Evolutionary conservation across 1,284 basidiomycete species (phyloP).

Genomic region (Ustilago shanxiensis): DNA sequence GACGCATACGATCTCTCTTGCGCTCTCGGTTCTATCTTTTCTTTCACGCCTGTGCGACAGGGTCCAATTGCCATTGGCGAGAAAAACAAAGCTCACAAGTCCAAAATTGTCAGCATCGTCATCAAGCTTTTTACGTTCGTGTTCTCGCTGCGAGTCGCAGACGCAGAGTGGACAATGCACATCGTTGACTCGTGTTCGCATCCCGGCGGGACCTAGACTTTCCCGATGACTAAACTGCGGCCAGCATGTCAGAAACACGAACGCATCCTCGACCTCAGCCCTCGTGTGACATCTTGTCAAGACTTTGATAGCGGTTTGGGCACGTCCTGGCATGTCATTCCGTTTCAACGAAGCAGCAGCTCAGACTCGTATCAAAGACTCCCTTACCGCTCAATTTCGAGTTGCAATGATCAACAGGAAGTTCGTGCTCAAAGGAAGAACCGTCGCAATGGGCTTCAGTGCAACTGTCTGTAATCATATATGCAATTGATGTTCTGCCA

Average conservation of each 20-base stretch:
- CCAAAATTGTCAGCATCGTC: not conserved
- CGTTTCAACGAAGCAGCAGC: not conserved
- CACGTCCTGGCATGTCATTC: too few relatives aligned
- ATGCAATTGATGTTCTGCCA: not conserved
- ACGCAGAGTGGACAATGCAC: too few relatives aligned
- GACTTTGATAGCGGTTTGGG: too few relatives aligned
- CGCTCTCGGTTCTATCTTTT: not conserved
- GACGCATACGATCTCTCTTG: too few relatives aligned
- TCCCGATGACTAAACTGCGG: not conserved
- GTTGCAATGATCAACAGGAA: too few relatives aligned
- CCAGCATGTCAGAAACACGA: not conserved
- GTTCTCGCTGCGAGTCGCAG: too few relatives aligned
- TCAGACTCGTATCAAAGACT: not conserved
- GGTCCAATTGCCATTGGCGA: slow-evolving; percentile 1
- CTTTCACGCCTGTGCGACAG: not conserved
- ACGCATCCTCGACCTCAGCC: not conserved
- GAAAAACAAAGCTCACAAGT: not conserved
- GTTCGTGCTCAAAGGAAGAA: not conserved
- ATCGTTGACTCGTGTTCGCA: not conserved
- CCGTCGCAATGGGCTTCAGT: too few relatives aligned
- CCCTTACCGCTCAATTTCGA: too few relatives aligned
- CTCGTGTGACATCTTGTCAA: not conserved
- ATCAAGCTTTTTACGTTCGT: slow-evolving; percentile 8
- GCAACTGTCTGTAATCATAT: not conserved
- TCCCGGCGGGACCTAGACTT: not conserved